phyloP scores from a whole-genome alignment of 2,329 filamentous ascomycete species.

The Pseudohalonectria lignicola region DNA sequence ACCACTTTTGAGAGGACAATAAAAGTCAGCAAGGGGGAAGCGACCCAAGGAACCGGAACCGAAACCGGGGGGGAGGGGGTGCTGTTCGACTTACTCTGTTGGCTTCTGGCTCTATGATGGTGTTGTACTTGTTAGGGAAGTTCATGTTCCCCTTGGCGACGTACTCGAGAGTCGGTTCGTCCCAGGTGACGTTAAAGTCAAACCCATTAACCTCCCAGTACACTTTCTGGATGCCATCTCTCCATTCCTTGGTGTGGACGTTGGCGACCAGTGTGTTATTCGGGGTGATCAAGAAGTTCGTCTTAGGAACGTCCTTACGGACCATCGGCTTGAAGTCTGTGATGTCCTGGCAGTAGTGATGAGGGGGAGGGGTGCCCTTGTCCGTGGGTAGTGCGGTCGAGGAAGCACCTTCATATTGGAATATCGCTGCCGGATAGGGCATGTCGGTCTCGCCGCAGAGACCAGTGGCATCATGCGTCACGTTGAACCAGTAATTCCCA shows the following conservation, averaged over 20 bases:
- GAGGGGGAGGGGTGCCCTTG: conserved; percentile 13
- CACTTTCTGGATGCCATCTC: conserved; percentile 21
- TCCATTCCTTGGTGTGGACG: conserved; percentile 6
- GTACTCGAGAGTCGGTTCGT: conserved; percentile 22
- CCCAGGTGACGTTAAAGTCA: conserved; percentile 21
- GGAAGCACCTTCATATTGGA: conserved; percentile 23
- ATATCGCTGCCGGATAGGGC: conserved; percentile 22
- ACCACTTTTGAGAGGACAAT: too few relatives aligned
- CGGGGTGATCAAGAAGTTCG: conserved; percentile 5
- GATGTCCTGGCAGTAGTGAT: conserved; percentile 9
- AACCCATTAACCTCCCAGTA: conserved; percentile 15
- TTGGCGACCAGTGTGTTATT: conserved; percentile 7
- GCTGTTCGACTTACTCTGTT: conserved; percentile 3
- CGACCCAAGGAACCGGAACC: too few relatives aligned
- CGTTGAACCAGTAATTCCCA: conserved; percentile 15
- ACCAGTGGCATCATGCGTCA: conserved; percentile 8
- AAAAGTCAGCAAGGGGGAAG: too few relatives aligned
- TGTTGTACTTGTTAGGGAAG: conserved; percentile 6
- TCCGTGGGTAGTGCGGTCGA: conserved; percentile 17
- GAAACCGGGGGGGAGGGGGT: too few relatives aligned
- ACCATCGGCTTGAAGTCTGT: conserved; percentile 10
- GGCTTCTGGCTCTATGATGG: conserved; percentile 9
- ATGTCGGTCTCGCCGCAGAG: conserved; percentile 10
- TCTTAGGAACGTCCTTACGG: conserved; percentile 5
- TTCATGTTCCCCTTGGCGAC: conserved; percentile 15